Conservation (phyloP, 2,329 filamentous ascomycete species). For the Penicillium aurantiogriseum region DNA sequence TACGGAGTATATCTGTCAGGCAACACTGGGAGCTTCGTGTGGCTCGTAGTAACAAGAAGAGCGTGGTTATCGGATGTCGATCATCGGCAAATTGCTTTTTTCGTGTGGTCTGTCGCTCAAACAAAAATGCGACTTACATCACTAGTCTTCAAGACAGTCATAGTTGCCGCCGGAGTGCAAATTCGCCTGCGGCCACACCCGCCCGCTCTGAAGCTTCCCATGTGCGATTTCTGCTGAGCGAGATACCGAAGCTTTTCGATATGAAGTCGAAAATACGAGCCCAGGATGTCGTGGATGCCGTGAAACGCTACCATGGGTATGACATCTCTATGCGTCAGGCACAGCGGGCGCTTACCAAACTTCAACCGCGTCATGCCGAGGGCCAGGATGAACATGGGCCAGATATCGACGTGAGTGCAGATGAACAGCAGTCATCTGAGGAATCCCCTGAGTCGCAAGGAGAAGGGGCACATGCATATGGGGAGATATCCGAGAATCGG, state of each 20-base stretch:
- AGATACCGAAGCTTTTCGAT: conserved; percentile 43
- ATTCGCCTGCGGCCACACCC: conserved; percentile 32
- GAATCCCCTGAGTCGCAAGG: conserved; percentile 28
- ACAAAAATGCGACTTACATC: conserved; percentile 43
- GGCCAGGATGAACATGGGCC: conserved; percentile 24
- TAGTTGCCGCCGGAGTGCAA: conserved; percentile 35
- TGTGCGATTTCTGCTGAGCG: conserved; percentile 39
- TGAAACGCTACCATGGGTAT: conserved; percentile 43
- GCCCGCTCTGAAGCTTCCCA: conserved; percentile 43
- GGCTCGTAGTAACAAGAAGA: conserved; percentile 42
- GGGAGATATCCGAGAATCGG: conserved; percentile 31
- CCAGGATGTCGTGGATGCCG: conserved; percentile 41
- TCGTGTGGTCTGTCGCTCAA: conserved; percentile 42
- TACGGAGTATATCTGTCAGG: conserved; percentile 42
- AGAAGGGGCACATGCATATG: conserved; percentile 26
- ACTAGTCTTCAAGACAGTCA: conserved; percentile 42
- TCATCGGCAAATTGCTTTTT: conserved; percentile 41
- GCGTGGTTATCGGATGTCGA: conserved; percentile 42
- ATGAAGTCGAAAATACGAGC: conserved; percentile 37
- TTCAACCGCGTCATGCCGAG: conserved; percentile 33
- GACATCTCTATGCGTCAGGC: conserved; percentile 42
- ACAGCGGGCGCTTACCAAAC: conserved; percentile 37
- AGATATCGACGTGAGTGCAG: conserved; percentile 25
- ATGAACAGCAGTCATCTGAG: conserved; percentile 27
- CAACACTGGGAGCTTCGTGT: conserved; percentile 44